Evolutionary conservation across 1,284 basidiomycete species (phyloP).

Genomic region (Bjerkandera adusta): DNA sequence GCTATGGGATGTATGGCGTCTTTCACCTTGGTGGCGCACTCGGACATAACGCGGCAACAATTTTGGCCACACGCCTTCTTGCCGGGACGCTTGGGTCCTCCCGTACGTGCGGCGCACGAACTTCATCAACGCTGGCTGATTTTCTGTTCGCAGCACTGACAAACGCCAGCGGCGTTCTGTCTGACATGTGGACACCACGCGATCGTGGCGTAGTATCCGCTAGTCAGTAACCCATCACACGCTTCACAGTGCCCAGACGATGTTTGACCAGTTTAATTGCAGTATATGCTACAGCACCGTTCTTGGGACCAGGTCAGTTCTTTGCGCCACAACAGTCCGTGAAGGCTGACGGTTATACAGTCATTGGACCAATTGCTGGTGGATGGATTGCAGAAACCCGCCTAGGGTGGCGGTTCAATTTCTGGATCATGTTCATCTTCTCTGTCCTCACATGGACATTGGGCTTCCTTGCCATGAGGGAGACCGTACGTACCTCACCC

Average conservation of each 20-base stretch:
- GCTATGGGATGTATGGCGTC: slow-evolving; percentile 53
- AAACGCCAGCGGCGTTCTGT: slow-evolving; percentile 59
- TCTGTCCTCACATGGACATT: slow-evolving; percentile 46
- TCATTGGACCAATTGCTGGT: slow-evolving; percentile 64
- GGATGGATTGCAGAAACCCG: slow-evolving; percentile 54
- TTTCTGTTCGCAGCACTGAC: slow-evolving; percentile 43
- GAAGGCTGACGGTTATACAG: slow-evolving; percentile 26
- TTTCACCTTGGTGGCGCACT: slow-evolving; percentile 68
- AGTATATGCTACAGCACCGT: slow-evolving; percentile 67
- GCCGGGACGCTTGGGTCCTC: slow-evolving; percentile 63
- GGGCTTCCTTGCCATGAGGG: slow-evolving; percentile 46
- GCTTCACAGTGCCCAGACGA: neutral
- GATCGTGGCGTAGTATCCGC: slow-evolving; percentile 57
- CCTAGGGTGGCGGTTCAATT: slow-evolving; percentile 67
- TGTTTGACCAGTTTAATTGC: slow-evolving; percentile 22
- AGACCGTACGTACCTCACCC: slow-evolving; percentile 39
- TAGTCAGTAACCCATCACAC: slow-evolving; percentile 6
- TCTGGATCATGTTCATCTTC: slow-evolving; percentile 69
- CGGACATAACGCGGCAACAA: slow-evolving; percentile 51
- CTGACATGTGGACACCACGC: slow-evolving; percentile 57
- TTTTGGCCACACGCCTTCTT: slow-evolving; percentile 59
- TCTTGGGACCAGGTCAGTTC: slow-evolving; percentile 62
- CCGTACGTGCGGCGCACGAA: too few relatives aligned
- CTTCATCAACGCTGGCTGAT: too few relatives aligned
- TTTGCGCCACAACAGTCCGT: neutral